phyloP scores from a whole-genome alignment of 1,139 yeast species.

The Starmera stellimalicola region DNA sequence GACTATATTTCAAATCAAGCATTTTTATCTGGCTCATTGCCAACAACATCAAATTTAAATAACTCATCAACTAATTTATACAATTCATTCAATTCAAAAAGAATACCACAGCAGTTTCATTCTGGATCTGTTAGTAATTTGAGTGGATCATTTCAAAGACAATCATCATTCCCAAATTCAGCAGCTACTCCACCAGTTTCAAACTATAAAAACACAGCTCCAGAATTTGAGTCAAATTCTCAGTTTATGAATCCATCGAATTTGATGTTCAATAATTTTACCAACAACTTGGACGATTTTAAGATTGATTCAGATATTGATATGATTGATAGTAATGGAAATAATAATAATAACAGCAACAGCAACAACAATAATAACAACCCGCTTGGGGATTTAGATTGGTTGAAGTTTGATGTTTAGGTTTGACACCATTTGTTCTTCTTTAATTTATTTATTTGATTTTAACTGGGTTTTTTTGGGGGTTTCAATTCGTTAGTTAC shows the following conservation, averaged over 20 bases:
- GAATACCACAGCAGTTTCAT: conserved; percentile 18
- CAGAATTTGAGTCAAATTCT: neutral
- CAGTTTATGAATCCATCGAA: conserved; percentile 1
- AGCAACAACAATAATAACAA: neutral
- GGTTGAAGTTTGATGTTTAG: conserved; percentile 19
- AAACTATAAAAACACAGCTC: neutral
- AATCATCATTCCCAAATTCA: neutral
- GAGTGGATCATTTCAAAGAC: conserved; percentile 2
- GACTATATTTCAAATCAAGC: conserved; percentile 1
- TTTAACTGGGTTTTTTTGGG: no score
- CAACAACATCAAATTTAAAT: conserved; percentile 7
- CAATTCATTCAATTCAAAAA: conserved; percentile 18
- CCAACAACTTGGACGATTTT: conserved; percentile 9
- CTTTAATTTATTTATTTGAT: no score
- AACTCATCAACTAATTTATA: conserved; percentile 17
- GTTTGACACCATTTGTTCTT: neutral
- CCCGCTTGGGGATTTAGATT: conserved; percentile 14
- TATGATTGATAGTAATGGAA: neutral
- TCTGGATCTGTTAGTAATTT: conserved; percentile 1
- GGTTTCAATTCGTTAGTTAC: neutral
- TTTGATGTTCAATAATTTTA: neutral
- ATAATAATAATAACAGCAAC: neutral
- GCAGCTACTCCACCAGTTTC: neutral
- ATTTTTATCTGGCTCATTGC: conserved; percentile 9
- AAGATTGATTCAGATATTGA: conserved; percentile 8